Evolutionary conservation across 2,329 filamentous ascomycete species (phyloP).

Genomic region (Xylariaceae sp.): DNA sequence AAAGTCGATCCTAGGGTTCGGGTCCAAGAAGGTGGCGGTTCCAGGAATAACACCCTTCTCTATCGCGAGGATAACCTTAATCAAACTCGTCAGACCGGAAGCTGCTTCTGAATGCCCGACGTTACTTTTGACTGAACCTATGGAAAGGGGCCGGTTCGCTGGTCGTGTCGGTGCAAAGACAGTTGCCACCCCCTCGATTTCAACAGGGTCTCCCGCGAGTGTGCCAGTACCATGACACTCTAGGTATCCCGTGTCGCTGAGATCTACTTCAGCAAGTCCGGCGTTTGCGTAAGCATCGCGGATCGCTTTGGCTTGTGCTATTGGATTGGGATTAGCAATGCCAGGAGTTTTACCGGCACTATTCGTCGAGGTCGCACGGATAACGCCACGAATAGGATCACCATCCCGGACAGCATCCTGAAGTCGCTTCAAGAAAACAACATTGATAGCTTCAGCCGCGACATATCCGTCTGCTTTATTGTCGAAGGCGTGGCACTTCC

Average conservation of each 20-base stretch:
- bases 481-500: slow-evolving; percentile 16
- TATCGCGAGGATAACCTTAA: slow-evolving; percentile 10
- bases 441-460: slow-evolving; percentile 11
- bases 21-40: slow-evolving; percentile 4
- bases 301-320: slow-evolving; percentile 12
- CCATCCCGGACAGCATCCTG: slow-evolving; percentile 11
- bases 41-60: slow-evolving; percentile 14
- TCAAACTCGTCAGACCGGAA: slow-evolving; percentile 7
- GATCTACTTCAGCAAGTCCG: not conserved
- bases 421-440: slow-evolving; percentile 12
- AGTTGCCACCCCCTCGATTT: not conserved
- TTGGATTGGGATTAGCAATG: slow-evolving; percentile 4
- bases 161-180: not conserved
- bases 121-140: slow-evolving; percentile 17
- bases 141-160: not conserved
- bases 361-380: slow-evolving; percentile 13
- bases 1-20: slow-evolving; percentile 17
- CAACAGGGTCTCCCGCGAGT: slow-evolving; percentile 6
- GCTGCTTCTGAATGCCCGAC: slow-evolving; percentile 20
- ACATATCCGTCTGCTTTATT: slow-evolving; percentile 25
- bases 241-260: not conserved
- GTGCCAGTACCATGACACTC: slow-evolving; percentile 19
- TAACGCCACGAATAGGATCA: slow-evolving; percentile 11
- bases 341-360: slow-evolving; percentile 14
- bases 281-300: slow-evolving; percentile 2